phyloP scores from a whole-genome alignment of 108 stramenopile species.

The Chaetoceros tenuissimus region DNA sequence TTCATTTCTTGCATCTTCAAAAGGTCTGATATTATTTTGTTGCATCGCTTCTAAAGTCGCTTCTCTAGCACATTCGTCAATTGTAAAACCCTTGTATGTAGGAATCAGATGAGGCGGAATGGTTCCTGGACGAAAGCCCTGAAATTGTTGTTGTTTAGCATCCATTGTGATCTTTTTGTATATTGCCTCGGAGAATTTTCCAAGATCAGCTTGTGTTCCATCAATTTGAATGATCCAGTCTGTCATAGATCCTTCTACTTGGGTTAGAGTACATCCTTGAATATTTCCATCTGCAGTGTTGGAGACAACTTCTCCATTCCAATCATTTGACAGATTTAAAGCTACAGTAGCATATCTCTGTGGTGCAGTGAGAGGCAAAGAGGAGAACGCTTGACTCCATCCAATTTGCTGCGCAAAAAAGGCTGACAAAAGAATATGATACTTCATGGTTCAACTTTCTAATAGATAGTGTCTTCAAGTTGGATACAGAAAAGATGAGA shows the following conservation, averaged over 20 bases:
- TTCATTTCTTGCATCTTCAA: slow-evolving; percentile 48
- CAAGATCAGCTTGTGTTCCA: slow-evolving; percentile 71
- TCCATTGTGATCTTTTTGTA: slow-evolving; percentile 66
- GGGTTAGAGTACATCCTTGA: slow-evolving; percentile 41
- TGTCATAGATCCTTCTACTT: slow-evolving; percentile 31
- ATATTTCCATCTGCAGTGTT: slow-evolving; percentile 41
- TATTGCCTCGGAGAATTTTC: slow-evolving; percentile 58
- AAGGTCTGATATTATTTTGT: slow-evolving; percentile 76
- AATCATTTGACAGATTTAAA: no score
- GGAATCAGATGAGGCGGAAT: slow-evolving; percentile 71
- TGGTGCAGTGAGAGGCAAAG: no score
- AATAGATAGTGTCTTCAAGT: no score
- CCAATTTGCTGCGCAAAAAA: no score
- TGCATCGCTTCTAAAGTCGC: slow-evolving; percentile 74
- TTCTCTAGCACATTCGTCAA: slow-evolving; percentile 78
- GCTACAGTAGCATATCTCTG: no score
- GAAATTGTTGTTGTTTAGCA: slow-evolving; percentile 63
- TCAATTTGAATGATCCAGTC: slow-evolving; percentile 65
- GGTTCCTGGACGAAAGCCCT: slow-evolving; percentile 78
- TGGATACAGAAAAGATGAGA: no score
- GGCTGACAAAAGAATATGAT: no score
- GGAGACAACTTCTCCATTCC: slow-evolving; percentile 60
- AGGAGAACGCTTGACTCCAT: no score
- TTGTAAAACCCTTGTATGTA: slow-evolving; percentile 69
- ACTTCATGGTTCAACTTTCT: no score